phyloP scores from a whole-genome alignment of 1,284 basidiomycete species.

The Leccinum solheimii region DNA sequence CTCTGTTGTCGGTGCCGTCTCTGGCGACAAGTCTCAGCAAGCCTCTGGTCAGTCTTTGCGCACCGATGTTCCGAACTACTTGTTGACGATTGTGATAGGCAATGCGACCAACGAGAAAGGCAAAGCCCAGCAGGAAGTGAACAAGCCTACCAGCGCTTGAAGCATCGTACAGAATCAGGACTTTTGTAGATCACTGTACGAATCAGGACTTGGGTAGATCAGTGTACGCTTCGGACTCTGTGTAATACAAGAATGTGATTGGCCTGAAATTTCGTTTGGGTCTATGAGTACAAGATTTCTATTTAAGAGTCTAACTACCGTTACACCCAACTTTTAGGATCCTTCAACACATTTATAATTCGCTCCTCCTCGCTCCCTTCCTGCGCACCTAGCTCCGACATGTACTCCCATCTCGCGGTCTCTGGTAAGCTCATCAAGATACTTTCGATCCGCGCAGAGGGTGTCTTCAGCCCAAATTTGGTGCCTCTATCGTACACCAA shows the following conservation, averaged over 20 bases:
- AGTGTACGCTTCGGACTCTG: constrained; percentile 3
- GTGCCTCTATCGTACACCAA: constrained; percentile 86
- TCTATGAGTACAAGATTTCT: not conserved
- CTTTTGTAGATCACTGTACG: not conserved
- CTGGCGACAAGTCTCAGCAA: constrained; percentile 66
- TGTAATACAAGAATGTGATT: not conserved
- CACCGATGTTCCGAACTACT: accelerated
- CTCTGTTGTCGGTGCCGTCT: constrained; percentile 61
- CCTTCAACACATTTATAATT: constrained; percentile 38
- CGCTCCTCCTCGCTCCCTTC: constrained; percentile 69
- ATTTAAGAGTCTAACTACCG: not conserved
- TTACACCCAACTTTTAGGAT: constrained; percentile 68
- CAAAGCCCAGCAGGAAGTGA: constrained; percentile 52
- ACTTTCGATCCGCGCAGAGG: constrained; percentile 90
- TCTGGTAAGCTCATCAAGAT: constrained; percentile 93
- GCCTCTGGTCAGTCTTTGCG: constrained; percentile 44
- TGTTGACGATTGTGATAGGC: constrained; percentile 35
- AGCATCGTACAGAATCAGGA: not conserved
- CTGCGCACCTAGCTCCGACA: constrained; percentile 72
- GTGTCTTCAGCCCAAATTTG: constrained; percentile 88
- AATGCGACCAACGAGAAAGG: constrained; percentile 63
- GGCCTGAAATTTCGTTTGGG: not conserved
- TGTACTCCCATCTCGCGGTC: constrained; percentile 93
- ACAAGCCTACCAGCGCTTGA: constrained; percentile 36
- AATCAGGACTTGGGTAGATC: not conserved